Evolutionary conservation across 768 basidiomycete species (phyloP).

Genomic region (Leccinum uliginosum): DNA sequence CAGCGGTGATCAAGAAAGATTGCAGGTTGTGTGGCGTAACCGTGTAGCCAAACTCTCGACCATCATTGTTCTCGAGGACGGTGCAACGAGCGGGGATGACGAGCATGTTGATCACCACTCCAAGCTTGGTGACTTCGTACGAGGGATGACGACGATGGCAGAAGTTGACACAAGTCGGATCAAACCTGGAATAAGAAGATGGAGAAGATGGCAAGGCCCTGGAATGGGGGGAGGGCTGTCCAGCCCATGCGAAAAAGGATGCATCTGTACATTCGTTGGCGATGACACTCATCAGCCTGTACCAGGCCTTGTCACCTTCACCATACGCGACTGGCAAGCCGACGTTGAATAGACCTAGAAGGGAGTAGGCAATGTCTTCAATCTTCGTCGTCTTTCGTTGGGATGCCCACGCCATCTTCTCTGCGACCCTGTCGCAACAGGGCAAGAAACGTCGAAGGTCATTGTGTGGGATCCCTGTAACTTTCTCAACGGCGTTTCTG

Average conservation of each 20-base stretch:
- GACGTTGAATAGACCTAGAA: slow-evolving; percentile 23
- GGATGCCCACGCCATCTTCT: slow-evolving; percentile 24
- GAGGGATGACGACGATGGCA: slow-evolving; percentile 8
- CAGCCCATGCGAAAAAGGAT: slow-evolving; percentile 14
- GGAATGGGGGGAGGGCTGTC: slow-evolving; percentile 11
- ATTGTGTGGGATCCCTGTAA: slow-evolving; percentile 13
- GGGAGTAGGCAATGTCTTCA: slow-evolving; percentile 24
- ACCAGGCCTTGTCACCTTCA: slow-evolving; percentile 21
- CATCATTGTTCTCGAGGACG: slow-evolving; percentile 6
- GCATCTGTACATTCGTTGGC: slow-evolving; percentile 11
- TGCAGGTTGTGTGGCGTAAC: slow-evolving; percentile 5
- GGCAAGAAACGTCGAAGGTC: slow-evolving; percentile 12
- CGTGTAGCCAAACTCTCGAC: slow-evolving; percentile 10
- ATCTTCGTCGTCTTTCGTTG: slow-evolving; percentile 20
- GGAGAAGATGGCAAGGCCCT: slow-evolving; percentile 10
- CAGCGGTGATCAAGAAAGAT: slow-evolving; percentile 6
- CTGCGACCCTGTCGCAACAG: slow-evolving; percentile 10
- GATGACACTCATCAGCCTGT: slow-evolving; percentile 15
- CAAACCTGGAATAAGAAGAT: slow-evolving; percentile 5
- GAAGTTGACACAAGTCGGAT: not conserved
- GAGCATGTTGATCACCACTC: slow-evolving; percentile 10
- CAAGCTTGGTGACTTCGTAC: slow-evolving; percentile 14
- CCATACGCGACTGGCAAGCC: slow-evolving; percentile 23
- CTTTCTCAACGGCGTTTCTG: slow-evolving; percentile 1
- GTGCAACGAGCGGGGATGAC: slow-evolving; percentile 8